Evolutionary conservation across 768 basidiomycete genomes (phyloP).

Genomic region (Nidularia pulvinata): DNA sequence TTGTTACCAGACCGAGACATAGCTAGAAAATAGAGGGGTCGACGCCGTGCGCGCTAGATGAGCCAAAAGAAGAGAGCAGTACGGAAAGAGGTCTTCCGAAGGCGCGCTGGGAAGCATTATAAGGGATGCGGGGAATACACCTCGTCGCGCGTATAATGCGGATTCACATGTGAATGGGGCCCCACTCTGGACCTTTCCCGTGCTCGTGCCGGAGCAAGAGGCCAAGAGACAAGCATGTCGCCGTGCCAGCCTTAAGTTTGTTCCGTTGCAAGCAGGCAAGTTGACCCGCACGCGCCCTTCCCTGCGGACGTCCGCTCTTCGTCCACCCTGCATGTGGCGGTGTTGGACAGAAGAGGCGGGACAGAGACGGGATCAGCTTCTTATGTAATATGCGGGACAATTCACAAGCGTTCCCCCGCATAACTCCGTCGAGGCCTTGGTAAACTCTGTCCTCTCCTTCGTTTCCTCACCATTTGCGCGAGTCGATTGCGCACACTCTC

Average conservation of each 20-base stretch:
- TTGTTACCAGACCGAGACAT: conserved; percentile 63
- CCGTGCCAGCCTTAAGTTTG: too few relatives aligned
- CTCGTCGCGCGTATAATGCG: conserved; percentile 3
- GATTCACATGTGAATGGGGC: conserved; percentile 26
- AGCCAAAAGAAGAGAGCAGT: conserved; percentile 8
- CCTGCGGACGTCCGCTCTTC: conserved; percentile 21
- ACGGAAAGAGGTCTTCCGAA: background rate
- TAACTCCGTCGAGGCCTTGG: too few relatives aligned
- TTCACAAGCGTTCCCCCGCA: too few relatives aligned
- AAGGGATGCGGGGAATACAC: background rate
- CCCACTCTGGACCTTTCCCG: too few relatives aligned
- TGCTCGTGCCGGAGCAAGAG: too few relatives aligned
- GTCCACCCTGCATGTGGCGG: conserved; percentile 10
- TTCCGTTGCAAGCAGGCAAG: conserved; percentile 12
- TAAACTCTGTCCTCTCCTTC: too few relatives aligned
- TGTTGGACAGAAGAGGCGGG: background rate
- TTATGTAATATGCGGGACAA: too few relatives aligned
- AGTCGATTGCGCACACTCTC: too few relatives aligned
- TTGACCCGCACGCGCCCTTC: background rate
- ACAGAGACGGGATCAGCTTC: background rate
- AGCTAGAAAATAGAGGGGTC: conserved; percentile 4
- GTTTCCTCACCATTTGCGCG: too few relatives aligned
- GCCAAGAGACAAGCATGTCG: too few relatives aligned
- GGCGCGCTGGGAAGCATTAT: background rate
- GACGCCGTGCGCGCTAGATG: conserved; percentile 2